Percentiles rank a stretch among this genome's conserved stretches.
Conservation (phyloP, 1,284 basidiomycete genomes). For the Ustilago cynodontis region DNA sequence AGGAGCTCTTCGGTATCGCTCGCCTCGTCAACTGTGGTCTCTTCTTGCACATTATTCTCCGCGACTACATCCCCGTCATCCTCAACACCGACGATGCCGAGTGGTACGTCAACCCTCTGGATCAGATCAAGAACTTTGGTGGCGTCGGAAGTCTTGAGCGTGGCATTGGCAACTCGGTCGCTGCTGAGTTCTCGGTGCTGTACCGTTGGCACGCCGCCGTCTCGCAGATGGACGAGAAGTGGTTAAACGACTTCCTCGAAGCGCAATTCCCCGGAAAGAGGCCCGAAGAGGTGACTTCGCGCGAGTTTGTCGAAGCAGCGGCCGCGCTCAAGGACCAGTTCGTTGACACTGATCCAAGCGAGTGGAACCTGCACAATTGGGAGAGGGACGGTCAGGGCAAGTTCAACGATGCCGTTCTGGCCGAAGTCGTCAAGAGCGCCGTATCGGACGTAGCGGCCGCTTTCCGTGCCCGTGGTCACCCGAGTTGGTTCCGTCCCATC, state of each 20-base stretch:
- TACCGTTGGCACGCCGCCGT: constrained; percentile 62
- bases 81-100: constrained; percentile 58
- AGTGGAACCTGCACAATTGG: constrained; percentile 77
- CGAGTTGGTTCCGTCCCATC: constrained; percentile 79
- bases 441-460: constrained; percentile 77
- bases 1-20: constrained; percentile 56
- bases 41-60: constrained; percentile 52
- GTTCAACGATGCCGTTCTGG: constrained; percentile 81
- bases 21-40: constrained; percentile 52
- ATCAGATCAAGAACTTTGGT: constrained; percentile 49
- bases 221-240: constrained; percentile 55
- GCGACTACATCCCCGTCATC: constrained; percentile 63
- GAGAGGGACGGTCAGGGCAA: constrained; percentile 76
- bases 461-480: constrained; percentile 83
- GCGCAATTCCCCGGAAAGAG: constrained; percentile 38
- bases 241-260: constrained; percentile 56
- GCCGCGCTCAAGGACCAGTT: constrained; percentile 52
- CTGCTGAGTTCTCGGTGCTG: constrained; percentile 56
- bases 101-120: constrained; percentile 57
- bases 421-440: constrained; percentile 69
- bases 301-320: constrained; percentile 76
- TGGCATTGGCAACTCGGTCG: constrained; percentile 57
- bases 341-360: constrained; percentile 67
- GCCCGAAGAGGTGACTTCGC: constrained; percentile 72
- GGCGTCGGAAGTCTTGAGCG: constrained; percentile 46